Evolutionary conservation across 73 alveolate genomes (phyloP), one percentile per base, ranked within the genome.

Genomic region (Urostyla sp.): DNA sequence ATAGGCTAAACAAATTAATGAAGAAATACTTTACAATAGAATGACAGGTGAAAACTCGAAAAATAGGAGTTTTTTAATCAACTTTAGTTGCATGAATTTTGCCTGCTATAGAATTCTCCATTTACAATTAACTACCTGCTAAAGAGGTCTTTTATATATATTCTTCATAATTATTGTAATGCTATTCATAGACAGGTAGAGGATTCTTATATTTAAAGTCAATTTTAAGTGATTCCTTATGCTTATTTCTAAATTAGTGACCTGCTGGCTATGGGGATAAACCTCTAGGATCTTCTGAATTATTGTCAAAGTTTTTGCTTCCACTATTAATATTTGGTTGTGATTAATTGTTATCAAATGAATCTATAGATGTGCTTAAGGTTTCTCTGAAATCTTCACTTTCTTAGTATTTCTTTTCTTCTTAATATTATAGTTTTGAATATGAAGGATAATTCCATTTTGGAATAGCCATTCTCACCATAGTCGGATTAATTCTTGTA

Each of bases 11-110:
- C 15, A 7, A 43, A 66, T 43, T 3, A 24, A 4, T 44, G 15
- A 10, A 32, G 37, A 66, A 60, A 5, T n/a, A 20, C 21, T 36
- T 66, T 66, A 66, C 80, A 40, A 66, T 54, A 18, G 50, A 21
- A n/a, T 37, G 80, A 28, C 80, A 78, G 23, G 66, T 16, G 10
- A 78, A 34, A 8, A 60, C 58, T 26, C 50, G 78, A 49, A 61
- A 78, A n/a, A 49, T 78, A 45, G 77, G 77, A 24, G 60, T 21
- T 28, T 78, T 78, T n/a, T 59, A 63, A 18, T 55, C 88, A 24
- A 55, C 43, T 24, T 59, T 58, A 58, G 53, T 18, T 16, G 85
- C 54, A 50, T 72, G 72, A 20, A 72, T 45, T 27, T 56, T 72
- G 28, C 57, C 35, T 5, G 74, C 57, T 7, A 36, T 31, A 5